Evolutionary conservation across 2,329 filamentous ascomycete genomes (phyloP).

Genomic region (Diaporthe helianthi): DNA sequence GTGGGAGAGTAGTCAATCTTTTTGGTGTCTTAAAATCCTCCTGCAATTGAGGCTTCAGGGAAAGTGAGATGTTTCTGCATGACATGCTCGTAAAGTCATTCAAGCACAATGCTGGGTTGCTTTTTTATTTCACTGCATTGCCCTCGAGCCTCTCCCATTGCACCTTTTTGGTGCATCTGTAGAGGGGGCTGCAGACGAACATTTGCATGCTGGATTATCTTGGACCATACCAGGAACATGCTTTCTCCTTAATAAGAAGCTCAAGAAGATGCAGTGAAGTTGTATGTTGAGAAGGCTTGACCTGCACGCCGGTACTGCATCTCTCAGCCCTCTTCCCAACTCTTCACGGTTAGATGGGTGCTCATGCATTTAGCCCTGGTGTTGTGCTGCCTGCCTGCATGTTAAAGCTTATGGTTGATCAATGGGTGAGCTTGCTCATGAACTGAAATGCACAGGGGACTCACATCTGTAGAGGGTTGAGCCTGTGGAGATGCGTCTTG

Average conservation of each 20-base stretch:
- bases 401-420: not conserved
- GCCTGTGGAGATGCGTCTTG: too few relatives aligned
- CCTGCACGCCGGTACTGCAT: not conserved
- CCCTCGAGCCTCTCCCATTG: not conserved
- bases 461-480: not conserved
- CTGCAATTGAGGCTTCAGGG: not conserved
- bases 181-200: not conserved
- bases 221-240: not conserved
- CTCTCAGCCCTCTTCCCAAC: not conserved
- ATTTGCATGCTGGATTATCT: not conserved
- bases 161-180: not conserved
- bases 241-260: not conserved
- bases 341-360: not conserved
- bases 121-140: too few relatives aligned
- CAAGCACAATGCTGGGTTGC: not conserved
- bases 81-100: not conserved
- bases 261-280: not conserved
- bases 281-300: not conserved
- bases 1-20: constrained; percentile 6
- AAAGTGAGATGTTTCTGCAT: not conserved
- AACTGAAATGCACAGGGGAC: not conserved
- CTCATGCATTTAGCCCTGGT: not conserved
- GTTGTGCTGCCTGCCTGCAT: not conserved
- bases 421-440: too few relatives aligned
- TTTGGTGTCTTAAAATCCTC: not conserved